Evolutionary conservation across 352 stramenopile genomes (phyloP), one percentile per base, ranked within the genome.

Genomic region (Phytophthora macrochlamydospora): DNA sequence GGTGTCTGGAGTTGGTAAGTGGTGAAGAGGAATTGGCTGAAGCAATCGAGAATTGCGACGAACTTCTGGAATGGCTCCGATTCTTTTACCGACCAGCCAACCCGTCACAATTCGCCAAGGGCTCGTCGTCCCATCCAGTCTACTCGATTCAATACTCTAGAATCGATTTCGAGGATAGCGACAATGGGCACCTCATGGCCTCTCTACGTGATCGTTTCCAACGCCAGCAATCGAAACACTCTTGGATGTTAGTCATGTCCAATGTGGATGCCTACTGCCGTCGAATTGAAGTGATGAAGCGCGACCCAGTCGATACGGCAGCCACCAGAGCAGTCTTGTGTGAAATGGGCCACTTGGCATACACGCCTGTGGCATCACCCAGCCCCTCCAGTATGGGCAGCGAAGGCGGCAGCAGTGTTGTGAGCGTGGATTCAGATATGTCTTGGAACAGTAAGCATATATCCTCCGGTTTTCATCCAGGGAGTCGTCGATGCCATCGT

Each of bases 11-110:
- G 59, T 66, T 85, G 1, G 53, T 85, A 6, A 62, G 72, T 40
- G 44, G 49, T n/a, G 71, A 53, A 1, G 54, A 85, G 12, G 61
- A 83, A 5, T 28, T 81, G 28, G 56, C 67, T 7, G 59, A 68
- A 32, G 60, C 53, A 30, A 70, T 79, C 13, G 51, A 71, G 11
- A 70, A 73, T 6, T 83, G 65, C 44, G 57, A 79, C 1, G 56
- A 77, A 31, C 28, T 85, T 9, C 24, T 84, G 14, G 65, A 78
- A 14, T 88, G 79, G 70, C 65, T 95, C 33, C 65, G 70, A 2
- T 84, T 92, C 60, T 91, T 93, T 49, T 93, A 91, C 55, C 80
- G 87, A 14, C 74, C 79, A 13, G 73, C 85, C 1, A 91, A 90
- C 33, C 61, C 74, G 40, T 82, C 76, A 2, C 78, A 87, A 59